Conservation (phyloP, 129 eudicot genomes). For the Flaveria sonorensis region DNA sequence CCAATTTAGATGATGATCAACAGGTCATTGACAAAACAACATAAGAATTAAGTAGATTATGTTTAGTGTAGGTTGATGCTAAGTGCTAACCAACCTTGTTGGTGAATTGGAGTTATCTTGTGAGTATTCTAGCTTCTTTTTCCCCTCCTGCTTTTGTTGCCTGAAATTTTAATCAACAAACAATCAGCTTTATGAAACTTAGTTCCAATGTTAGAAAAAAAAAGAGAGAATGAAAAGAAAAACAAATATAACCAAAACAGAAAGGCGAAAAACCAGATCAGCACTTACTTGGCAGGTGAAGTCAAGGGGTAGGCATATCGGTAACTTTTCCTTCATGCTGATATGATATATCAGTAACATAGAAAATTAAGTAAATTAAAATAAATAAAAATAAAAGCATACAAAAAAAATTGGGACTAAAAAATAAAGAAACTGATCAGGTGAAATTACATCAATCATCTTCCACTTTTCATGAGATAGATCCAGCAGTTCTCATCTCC, state of each 20-base stretch:
- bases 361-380: constrained; percentile 5
- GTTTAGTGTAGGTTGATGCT: not conserved
- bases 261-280: not conserved
- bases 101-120: constrained; percentile 10
- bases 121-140: constrained; percentile 35
- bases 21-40: constrained; percentile 11
- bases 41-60: not conserved
- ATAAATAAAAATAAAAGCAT: not conserved
- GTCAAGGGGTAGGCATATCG: constrained; percentile 22
- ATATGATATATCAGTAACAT: constrained; percentile 20
- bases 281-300: constrained; percentile 44
- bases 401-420: constrained; percentile 14
- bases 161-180: constrained; percentile 30
- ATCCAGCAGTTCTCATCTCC: constrained; percentile 68
- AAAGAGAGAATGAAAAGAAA: not conserved
- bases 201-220: not conserved
- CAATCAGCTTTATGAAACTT: not conserved
- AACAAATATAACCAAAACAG: not conserved
- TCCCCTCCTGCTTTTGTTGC: constrained; percentile 35
- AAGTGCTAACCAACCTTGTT: constrained; percentile 23
- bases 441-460: constrained; percentile 27
- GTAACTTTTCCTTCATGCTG: constrained; percentile 31
- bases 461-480: constrained; percentile 54
- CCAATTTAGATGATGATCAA: constrained; percentile 19
- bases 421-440: constrained; percentile 36